Conservation (phyloP, 305 asterid species). For the Solanum hybrid region DNA sequence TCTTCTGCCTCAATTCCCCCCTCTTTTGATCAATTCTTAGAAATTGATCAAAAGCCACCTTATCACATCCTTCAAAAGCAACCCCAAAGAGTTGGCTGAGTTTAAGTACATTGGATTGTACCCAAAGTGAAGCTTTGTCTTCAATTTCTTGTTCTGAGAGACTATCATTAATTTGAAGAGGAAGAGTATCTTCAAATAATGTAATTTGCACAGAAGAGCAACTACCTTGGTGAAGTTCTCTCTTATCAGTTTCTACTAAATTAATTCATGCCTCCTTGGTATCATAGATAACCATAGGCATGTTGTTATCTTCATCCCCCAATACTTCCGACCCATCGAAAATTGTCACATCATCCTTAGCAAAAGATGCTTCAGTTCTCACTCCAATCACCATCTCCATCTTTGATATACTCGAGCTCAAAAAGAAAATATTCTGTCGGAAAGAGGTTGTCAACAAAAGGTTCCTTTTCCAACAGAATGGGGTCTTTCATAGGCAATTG, state of each 20-base stretch:
- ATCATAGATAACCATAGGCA: not conserved
- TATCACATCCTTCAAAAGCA: not conserved
- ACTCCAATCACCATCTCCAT: not conserved
- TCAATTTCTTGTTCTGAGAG: not conserved
- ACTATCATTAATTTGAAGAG: not conserved
- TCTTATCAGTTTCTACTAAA: not conserved
- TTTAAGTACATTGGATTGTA: not conserved
- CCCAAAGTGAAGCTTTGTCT: not conserved
- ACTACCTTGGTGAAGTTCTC: not conserved
- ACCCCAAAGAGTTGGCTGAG: not conserved
- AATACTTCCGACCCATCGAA: not conserved
- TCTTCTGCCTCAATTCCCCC: not conserved
- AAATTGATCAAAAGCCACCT: not conserved
- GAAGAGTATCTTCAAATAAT: not conserved
- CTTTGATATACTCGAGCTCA: not conserved
- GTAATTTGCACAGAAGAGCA: not conserved
- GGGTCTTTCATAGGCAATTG: not conserved
- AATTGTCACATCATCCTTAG: not conserved
- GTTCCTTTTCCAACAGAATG: not conserved
- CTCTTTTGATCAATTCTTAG: not conserved
- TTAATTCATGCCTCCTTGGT: not conserved
- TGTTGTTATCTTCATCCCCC: not conserved
- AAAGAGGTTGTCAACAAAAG: not conserved
- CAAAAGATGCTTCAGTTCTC: not conserved
- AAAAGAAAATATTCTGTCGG: not conserved